Conservation (phyloP, 164 flowering plant genomes). For the Aristolochia fimbriata region DNA sequence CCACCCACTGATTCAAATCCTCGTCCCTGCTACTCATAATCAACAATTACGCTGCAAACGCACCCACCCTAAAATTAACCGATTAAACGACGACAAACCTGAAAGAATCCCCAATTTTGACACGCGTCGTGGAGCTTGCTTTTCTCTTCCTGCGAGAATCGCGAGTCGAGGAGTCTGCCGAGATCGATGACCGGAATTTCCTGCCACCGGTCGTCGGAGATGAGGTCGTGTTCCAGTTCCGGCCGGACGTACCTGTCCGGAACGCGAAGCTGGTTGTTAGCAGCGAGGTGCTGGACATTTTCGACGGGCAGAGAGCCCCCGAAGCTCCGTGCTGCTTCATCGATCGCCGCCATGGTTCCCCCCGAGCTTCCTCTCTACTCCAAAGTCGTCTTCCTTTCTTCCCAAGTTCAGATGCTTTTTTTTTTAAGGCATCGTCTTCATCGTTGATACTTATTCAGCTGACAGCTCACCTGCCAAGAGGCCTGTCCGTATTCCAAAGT, state of each 20-base stretch:
- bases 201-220: slow-evolving; percentile 10
- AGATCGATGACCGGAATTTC: slow-evolving; percentile 34
- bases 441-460: no score
- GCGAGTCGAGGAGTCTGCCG: slow-evolving; percentile 7
- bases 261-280: slow-evolving; percentile 15
- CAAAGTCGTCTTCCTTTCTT: no score
- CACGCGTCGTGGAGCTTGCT: slow-evolving; percentile 33
- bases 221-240: slow-evolving; percentile 11
- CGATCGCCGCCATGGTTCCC: no score
- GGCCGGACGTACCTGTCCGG: slow-evolving; percentile 28
- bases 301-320: slow-evolving; percentile 2
- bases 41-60: no score
- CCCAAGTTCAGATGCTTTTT: no score
- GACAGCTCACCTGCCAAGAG: no score
- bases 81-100: slow-evolving; percentile 26
- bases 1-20: background rate
- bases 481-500: no score
- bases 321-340: no score
- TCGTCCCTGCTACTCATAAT: background rate
- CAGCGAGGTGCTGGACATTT: slow-evolving; percentile 31
- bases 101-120: slow-evolving; percentile 47
- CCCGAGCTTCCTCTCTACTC: no score
- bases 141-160: slow-evolving; percentile 14
- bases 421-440: no score
- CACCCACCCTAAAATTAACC: no score